phyloP scores from a whole-genome alignment of 306 rosid genomes.

The Herpetospermum pedunculosum region DNA sequence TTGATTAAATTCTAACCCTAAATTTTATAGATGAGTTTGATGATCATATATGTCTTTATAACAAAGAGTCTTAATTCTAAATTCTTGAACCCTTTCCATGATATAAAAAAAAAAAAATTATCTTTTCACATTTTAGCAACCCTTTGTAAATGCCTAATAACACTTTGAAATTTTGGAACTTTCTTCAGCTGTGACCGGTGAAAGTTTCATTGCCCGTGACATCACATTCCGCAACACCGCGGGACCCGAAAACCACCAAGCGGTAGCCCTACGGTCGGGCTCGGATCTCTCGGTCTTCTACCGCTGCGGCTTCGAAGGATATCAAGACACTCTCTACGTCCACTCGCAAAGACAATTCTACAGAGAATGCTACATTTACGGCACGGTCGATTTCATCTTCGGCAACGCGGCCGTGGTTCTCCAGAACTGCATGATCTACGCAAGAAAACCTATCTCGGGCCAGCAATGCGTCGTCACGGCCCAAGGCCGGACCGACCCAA shows the following conservation, averaged over 20 bases:
- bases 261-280: slow-evolving; percentile 5
- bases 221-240: slow-evolving; percentile 12
- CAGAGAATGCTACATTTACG: slow-evolving; percentile 16
- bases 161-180: not conserved
- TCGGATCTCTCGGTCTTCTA: slow-evolving; percentile 11
- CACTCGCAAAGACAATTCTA: slow-evolving; percentile 13
- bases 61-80: not conserved
- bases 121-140: not conserved
- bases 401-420: slow-evolving; percentile 14
- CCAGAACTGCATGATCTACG: slow-evolving; percentile 17
- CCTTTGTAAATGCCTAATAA: not conserved
- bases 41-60: too few relatives aligned
- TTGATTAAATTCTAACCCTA: not conserved
- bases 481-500: slow-evolving; percentile 2
- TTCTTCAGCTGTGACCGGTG: slow-evolving; percentile 1
- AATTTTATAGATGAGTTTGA: not conserved
- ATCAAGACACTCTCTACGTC: slow-evolving; percentile 19
- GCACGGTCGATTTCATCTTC: slow-evolving; percentile 16
- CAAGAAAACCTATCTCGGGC: not conserved
- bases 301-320: slow-evolving; percentile 17
- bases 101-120: too few relatives aligned
- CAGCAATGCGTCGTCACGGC: slow-evolving; percentile 8
- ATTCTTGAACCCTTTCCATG: too few relatives aligned
- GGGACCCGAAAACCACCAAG: slow-evolving; percentile 12
- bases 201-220: slow-evolving; percentile 13